Percentiles rank a stretch among this genome's conserved stretches.
These are phyloP conservation scores for Stylosanthes scabra DNA, from an alignment of 331 rosid genomes.

Conservation along the genomic window DNA sequence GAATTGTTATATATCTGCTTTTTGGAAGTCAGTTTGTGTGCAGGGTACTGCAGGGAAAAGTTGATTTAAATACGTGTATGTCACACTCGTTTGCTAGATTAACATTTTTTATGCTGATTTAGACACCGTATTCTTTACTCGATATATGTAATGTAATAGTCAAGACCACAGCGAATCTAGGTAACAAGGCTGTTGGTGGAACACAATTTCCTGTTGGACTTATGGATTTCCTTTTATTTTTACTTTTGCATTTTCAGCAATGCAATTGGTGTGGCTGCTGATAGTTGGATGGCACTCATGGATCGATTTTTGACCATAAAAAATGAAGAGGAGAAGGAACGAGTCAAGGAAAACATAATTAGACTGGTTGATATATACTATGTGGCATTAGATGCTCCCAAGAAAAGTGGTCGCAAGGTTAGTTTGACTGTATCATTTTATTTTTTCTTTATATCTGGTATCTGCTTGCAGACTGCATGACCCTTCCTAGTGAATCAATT, in stretches of 20 bases:
- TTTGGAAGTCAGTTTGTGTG: too few relatives aligned
- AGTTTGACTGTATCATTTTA: conserved; percentile 34
- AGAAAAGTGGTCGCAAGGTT: conserved; percentile 72
- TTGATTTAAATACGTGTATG: background rate
- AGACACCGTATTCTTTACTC: too few relatives aligned
- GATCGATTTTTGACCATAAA: conserved; percentile 58
- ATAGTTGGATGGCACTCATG: conserved; percentile 73
- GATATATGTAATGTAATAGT: too few relatives aligned
- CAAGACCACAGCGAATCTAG: too few relatives aligned
- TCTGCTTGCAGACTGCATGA: background rate
- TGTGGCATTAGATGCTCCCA: conserved; percentile 79
- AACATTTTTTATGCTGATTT: background rate
- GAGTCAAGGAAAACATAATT: conserved; percentile 51
- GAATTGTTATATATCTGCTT: background rate
- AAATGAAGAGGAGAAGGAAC: conserved; percentile 46
- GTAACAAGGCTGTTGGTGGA: background rate
- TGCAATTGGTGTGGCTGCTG: conserved; percentile 59
- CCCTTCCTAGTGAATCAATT: background rate
- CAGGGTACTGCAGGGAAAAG: background rate
- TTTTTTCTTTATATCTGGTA: background rate
- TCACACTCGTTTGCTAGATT: background rate
- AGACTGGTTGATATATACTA: conserved; percentile 67
- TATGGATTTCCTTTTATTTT: background rate
- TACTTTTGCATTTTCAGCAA: conserved; percentile 51
- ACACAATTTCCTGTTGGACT: background rate